Evolutionary conservation across 2,329 filamentous ascomycete genomes (phyloP).

Genomic region (Aspergillus neoniger): DNA sequence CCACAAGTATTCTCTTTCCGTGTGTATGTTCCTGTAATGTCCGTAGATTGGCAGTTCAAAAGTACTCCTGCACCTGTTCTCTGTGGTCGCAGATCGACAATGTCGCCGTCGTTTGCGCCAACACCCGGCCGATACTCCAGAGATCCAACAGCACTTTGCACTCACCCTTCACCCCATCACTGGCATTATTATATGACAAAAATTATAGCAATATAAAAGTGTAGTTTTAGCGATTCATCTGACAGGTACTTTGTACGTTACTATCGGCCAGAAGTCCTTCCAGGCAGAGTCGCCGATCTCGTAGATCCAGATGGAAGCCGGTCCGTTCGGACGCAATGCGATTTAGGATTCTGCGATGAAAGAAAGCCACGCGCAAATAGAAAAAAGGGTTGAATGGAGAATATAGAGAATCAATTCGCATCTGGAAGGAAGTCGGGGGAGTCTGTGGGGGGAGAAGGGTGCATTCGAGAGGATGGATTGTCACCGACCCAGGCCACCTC

Average conservation of each 20-base stretch:
- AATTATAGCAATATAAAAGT: not conserved
- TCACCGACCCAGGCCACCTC: constrained; percentile 21
- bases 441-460: constrained; percentile 3
- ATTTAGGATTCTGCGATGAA: constrained; percentile 18
- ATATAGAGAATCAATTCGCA: constrained; percentile 3
- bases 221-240: constrained; percentile 2
- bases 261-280: not conserved
- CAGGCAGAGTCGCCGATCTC: not conserved
- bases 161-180: not conserved
- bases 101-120: constrained; percentile 5
- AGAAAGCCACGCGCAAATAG: constrained; percentile 14
- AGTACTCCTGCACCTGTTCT: not conserved
- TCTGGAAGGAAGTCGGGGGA: not conserved
- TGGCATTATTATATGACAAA: not conserved
- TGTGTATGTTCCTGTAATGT: not conserved
- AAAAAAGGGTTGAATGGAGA: not conserved
- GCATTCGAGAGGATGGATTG: constrained; percentile 13
- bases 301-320: constrained; percentile 1
- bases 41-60: not conserved
- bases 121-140: constrained; percentile 3
- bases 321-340: constrained; percentile 12
- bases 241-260: not conserved
- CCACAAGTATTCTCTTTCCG: not conserved
- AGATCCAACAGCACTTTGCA: not conserved
- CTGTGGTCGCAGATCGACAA: not conserved